Percentiles rank a stretch among this genome's conserved stretches.
Conservation (phyloP, 495 filamentous ascomycete genomes). For the Penicillium longicatenatum region DNA sequence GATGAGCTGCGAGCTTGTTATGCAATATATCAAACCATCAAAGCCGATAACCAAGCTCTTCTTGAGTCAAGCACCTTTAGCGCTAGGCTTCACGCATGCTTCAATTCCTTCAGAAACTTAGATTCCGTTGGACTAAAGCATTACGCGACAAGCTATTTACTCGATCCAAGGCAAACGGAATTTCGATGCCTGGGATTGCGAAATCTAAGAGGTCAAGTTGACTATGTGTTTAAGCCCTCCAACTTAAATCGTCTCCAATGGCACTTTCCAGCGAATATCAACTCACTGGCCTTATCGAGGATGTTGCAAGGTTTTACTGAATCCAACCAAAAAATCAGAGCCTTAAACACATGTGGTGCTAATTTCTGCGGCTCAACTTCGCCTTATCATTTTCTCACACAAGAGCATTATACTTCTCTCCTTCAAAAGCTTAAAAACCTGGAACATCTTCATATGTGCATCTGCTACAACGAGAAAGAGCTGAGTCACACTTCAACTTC, state of each 20-base stretch:
- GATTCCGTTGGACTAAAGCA: background rate
- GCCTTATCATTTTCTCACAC: background rate
- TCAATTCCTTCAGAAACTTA: background rate
- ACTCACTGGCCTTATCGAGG: slow-evolving; percentile 5
- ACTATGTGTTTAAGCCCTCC: background rate
- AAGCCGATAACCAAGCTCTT: background rate
- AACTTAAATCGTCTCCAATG: background rate
- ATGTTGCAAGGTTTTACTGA: background rate
- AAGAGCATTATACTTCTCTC: slow-evolving; percentile 6
- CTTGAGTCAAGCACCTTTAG: background rate
- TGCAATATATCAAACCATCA: background rate
- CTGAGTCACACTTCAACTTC: background rate
- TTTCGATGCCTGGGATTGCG: background rate
- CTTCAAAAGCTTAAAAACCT: background rate
- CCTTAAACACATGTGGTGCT: background rate
- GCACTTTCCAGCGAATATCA: background rate
- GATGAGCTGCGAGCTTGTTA: background rate
- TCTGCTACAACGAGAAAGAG: background rate
- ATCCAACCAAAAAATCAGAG: background rate
- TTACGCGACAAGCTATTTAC: background rate
- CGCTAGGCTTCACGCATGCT: background rate
- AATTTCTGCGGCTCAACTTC: slow-evolving; percentile 4
- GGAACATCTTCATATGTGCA: slow-evolving; percentile 9
- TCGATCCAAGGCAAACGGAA: background rate
- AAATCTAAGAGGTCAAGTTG: background rate